phyloP scores from a whole-genome alignment of 495 filamentous ascomycete genomes.

The Hyaloscypha bicolor region DNA sequence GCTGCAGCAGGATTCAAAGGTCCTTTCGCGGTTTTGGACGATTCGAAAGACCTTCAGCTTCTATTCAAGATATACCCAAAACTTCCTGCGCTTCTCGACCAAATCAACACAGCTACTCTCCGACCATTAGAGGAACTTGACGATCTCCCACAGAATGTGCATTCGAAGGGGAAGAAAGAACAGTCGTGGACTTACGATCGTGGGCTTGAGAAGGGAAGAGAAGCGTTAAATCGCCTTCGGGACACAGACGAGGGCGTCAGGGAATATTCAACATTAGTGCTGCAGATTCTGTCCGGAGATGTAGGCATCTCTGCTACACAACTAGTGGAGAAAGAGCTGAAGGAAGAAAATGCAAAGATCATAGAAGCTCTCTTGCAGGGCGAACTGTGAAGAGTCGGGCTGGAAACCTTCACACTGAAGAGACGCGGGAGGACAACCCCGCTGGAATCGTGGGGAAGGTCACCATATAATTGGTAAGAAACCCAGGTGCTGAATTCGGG shows the following conservation, averaged over 20 bases:
- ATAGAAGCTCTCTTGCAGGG: constrained; percentile 21
- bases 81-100: constrained; percentile 49
- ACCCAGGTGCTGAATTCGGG: too few relatives aligned
- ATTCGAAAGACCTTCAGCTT: constrained; percentile 47
- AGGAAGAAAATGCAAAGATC: constrained; percentile 27
- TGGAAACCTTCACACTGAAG: background rate
- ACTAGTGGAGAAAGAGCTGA: constrained; percentile 25
- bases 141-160: background rate
- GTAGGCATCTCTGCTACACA: constrained; percentile 11
- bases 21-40: constrained; percentile 42
- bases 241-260: constrained; percentile 44
- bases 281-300: constrained; percentile 38
- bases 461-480: background rate
- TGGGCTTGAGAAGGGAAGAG: constrained; percentile 41
- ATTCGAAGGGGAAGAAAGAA: constrained; percentile 15
- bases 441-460: background rate
- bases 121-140: constrained; percentile 31
- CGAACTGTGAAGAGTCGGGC: background rate
- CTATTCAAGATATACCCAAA: constrained; percentile 56
- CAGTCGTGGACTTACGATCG: constrained; percentile 43
- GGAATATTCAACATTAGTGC: constrained; percentile 48
- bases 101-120: constrained; percentile 55
- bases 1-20: constrained; percentile 23
- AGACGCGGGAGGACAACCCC: background rate
- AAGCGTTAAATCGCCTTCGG: constrained; percentile 39